Percentiles rank a stretch among this genome's conserved stretches.
Conservation (phyloP, 306 rosid genomes). For the Rosa rugosa region DNA sequence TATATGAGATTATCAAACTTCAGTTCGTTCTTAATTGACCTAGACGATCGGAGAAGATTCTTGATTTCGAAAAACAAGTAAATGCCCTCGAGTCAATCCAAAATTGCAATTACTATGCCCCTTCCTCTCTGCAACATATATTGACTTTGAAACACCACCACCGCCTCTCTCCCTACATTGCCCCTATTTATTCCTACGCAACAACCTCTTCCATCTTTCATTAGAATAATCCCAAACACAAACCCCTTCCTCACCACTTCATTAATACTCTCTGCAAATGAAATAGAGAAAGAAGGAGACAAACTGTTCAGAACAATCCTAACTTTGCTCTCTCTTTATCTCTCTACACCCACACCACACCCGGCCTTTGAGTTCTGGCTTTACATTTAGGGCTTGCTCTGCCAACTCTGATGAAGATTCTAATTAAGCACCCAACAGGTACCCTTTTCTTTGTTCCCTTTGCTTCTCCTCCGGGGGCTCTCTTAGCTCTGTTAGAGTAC, state of each 20-base stretch:
- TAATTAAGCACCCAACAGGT: slow-evolving; percentile 78
- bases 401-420: slow-evolving; percentile 70
- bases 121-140: slow-evolving; percentile 14
- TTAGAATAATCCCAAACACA: slow-evolving; percentile 63
- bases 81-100: slow-evolving; percentile 97
- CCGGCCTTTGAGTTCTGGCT: not conserved
- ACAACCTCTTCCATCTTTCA: slow-evolving; percentile 62
- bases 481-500: slow-evolving; percentile 10
- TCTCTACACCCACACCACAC: slow-evolving; percentile 17
- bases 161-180: slow-evolving; percentile 13
- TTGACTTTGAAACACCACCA: slow-evolving; percentile 68
- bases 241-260: slow-evolving; percentile 19
- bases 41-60: slow-evolving; percentile 5
- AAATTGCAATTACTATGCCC: slow-evolving; percentile 63
- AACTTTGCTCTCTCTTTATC: slow-evolving; percentile 27
- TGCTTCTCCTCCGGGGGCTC: slow-evolving; percentile 61
- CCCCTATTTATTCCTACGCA: slow-evolving; percentile 70
- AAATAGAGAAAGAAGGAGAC: slow-evolving; percentile 31
- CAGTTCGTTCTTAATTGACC: not conserved
- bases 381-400: slow-evolving; percentile 57
- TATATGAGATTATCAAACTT: not conserved
- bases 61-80: slow-evolving; percentile 41
- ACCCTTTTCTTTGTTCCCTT: slow-evolving; percentile 60
- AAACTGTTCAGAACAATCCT: slow-evolving; percentile 47
- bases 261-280: slow-evolving; percentile 35